These are phyloP conservation scores for Amborella trichopoda DNA, from an alignment of 164 flowering plant genomes.

Conservation along the genomic window DNA sequence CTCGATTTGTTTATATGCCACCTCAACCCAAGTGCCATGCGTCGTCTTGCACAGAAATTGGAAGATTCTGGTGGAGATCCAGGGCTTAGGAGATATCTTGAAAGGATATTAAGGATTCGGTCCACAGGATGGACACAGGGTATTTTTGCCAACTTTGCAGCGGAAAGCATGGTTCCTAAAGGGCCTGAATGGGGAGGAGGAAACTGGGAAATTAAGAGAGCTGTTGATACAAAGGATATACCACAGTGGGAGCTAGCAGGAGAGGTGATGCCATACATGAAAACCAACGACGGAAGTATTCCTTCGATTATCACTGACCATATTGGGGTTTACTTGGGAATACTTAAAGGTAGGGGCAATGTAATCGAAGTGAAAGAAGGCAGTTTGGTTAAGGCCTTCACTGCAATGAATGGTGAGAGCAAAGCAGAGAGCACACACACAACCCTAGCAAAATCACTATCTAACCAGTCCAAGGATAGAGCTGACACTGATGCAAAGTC, in stretches of 20 bases:
- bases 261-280: conserved; percentile 98
- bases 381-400: conserved; percentile 69
- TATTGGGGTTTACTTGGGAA: conserved; percentile 91
- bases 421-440: conserved; percentile 34
- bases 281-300: conserved; percentile 83
- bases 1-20: conserved; percentile 96
- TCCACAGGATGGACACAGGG: conserved; percentile 99
- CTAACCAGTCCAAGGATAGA: conserved; percentile 25
- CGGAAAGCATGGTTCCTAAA: conserved; percentile 98
- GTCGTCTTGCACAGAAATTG: conserved; percentile 94
- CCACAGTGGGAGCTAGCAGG: conserved; percentile 97
- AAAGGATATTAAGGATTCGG: conserved; percentile 87
- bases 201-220: conserved; percentile 99
- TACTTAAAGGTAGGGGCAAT: conserved; percentile 89
- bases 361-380: conserved; percentile 85
- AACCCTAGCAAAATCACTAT: conserved; percentile 21
- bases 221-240: conserved; percentile 53
- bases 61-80: conserved; percentile 82
- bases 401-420: conserved; percentile 29
- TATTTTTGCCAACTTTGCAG: conserved; percentile 98
- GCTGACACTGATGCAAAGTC: conserved; percentile 22
- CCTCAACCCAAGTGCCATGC: conserved; percentile 98
- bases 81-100: conserved; percentile 90
- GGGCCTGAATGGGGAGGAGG: conserved; percentile 99
- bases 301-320: conserved; percentile 85